Evolutionary conservation across 768 basidiomycete species (phyloP), one percentile per base, ranked within the genome.

Genomic region (Termitomyces bulborhizus): DNA sequence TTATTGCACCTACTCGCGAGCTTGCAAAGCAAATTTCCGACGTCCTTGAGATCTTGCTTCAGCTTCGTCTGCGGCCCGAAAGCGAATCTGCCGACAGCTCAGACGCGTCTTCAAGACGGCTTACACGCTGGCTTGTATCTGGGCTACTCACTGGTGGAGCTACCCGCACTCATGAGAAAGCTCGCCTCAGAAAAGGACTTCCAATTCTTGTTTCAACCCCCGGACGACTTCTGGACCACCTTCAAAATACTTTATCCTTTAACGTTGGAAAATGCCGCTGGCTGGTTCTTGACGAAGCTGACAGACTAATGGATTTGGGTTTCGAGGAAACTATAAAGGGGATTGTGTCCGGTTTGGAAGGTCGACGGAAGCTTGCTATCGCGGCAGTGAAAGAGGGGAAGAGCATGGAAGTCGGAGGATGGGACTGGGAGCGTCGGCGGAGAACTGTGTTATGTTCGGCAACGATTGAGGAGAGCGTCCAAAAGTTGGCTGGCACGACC

Each of bases 121-220:
- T 91, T 53, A 91, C 94, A 0, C 84, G 97, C 37, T 97, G 93
- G 90, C 80, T 99, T 18, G 92, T 98, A 7, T 90, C 96, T 1
- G 93, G 96, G 5, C 73, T 98, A 9, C 79, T 99, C 8, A 90
- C 90, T 11, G 97, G 97, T 60, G 97, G 97, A n/a, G 83, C 92
- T 16, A 97, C 93, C 1, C 81, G 93, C 7, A 80, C 88, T 0
- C 97, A 99, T 71, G 97, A 99, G 73, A 99, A 99, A 68, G 92
- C 94, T 6, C 83, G 92, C 39, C 76, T 99, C 56, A 81, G 97
- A 40, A 98, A 98, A 70, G 97, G 97, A 44, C 69, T 96, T 16
- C 95, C 97, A 0, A 93, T 99, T 60, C 81, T 99, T 44, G 95
- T 99, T 26, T 87, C 93, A 7, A 98, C 97, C 0, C 97, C 97